Evolutionary conservation across 148 eudicot species (phyloP).

Genomic region (Nyssa sinensis): DNA sequence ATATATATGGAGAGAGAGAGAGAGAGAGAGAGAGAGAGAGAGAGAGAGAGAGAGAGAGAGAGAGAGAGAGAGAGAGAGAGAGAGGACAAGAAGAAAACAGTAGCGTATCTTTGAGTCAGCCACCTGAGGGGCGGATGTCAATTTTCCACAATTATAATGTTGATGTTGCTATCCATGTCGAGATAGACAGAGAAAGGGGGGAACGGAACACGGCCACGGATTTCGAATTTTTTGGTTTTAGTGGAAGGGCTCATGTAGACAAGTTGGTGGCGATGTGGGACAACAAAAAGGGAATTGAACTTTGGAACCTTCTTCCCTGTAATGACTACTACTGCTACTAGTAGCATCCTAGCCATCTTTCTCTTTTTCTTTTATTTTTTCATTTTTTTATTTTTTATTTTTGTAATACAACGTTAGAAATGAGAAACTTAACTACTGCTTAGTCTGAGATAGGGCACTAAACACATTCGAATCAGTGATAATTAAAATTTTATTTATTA

Average conservation of each 20-base stretch:
- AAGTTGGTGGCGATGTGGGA: background rate
- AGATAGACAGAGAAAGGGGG: background rate
- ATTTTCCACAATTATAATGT: slow-evolving; percentile 23
- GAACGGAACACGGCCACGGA: slow-evolving; percentile 6
- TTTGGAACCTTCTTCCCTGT: slow-evolving; percentile 4
- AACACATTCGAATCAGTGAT: no score
- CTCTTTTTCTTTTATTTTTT: no score
- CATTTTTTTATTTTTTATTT: no score
- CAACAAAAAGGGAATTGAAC: background rate
- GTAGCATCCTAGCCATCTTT: background rate
- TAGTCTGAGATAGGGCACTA: no score
- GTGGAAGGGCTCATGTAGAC: background rate
- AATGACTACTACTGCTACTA: slow-evolving; percentile 4
- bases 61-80: background rate
- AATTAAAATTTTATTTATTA: no score
- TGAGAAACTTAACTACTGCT: no score
- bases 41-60: background rate
- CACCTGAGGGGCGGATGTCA: slow-evolving; percentile 27
- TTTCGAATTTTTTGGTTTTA: background rate
- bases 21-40: background rate
- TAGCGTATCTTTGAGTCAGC: slow-evolving; percentile 24
- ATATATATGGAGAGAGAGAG: no score
- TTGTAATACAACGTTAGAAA: no score
- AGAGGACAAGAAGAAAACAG: background rate
- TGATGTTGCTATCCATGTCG: slow-evolving; percentile 15